These are phyloP conservation scores for Ogataea salicorniae DNA, from an alignment of 805 yeast genomes.

Conservation along the genomic window DNA sequence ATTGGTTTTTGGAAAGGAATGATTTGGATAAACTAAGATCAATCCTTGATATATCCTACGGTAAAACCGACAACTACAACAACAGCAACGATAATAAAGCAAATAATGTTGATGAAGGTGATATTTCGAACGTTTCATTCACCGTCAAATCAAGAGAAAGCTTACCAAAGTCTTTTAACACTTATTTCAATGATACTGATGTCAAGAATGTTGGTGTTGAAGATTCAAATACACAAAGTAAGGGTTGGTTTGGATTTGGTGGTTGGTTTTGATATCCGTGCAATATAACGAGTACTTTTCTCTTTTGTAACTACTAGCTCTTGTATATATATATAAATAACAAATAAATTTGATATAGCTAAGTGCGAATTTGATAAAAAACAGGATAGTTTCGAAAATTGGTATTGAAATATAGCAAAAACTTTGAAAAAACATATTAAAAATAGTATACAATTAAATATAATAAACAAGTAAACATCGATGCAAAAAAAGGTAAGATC, in stretches of 20 bases:
- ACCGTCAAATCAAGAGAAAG: conserved; percentile 17
- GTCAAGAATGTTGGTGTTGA: conserved; percentile 25
- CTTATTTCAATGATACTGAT: conserved; percentile 22
- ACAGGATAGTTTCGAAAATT: no score
- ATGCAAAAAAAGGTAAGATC: not conserved
- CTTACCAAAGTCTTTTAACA: conserved; percentile 27
- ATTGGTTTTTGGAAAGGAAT: conserved; percentile 74
- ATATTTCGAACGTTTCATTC: conserved; percentile 20
- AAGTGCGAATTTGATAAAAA: no score
- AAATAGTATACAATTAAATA: not conserved
- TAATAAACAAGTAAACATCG: not conserved
- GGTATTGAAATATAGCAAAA: not conserved
- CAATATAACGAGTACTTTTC: not conserved
- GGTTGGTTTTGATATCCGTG: conserved; percentile 12
- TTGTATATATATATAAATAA: not conserved
- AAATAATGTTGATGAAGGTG: conserved; percentile 17
- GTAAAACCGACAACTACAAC: conserved; percentile 23
- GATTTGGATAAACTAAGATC: conserved; percentile 53
- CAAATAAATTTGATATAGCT: no score
- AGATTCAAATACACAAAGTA: conserved; percentile 18
- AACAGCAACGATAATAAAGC: conserved; percentile 22
- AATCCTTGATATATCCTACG: conserved; percentile 39
- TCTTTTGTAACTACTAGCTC: no score
- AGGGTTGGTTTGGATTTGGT: conserved; percentile 22
- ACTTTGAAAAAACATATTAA: not conserved